A percentile compares a stretch with the other conserved stretches of the same genome.
Evolutionary conservation across 1,284 basidiomycete species (phyloP).

Genomic region (Somion occarium): DNA sequence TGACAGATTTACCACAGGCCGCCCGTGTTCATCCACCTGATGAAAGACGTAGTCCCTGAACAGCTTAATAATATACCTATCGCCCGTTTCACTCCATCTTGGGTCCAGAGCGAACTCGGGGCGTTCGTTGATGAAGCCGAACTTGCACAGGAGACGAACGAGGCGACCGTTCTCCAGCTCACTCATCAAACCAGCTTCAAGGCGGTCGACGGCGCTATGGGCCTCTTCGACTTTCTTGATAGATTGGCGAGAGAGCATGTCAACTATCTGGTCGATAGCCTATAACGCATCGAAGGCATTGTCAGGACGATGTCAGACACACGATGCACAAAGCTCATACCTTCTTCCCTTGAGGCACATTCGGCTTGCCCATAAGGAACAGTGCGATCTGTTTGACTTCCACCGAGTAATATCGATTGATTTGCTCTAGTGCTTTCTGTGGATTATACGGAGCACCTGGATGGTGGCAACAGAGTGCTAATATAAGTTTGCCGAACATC

Average conservation of each 20-base stretch:
- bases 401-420: conserved; percentile 71
- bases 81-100: conserved; percentile 97
- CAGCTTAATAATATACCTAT: conserved; percentile 96
- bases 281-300: no score
- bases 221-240: conserved; percentile 82
- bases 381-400: conserved; percentile 82
- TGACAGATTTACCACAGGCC: conserved; percentile 85
- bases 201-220: conserved; percentile 75
- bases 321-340: no score
- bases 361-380: conserved; percentile 76
- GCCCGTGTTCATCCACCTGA: conserved; percentile 87
- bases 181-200: conserved; percentile 82
- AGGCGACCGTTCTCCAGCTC: conserved; percentile 97
- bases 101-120: conserved; percentile 97
- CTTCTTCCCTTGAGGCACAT: conserved; percentile 49
- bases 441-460: conserved; percentile 52
- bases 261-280: conserved; percentile 77
- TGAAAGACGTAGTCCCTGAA: conserved; percentile 99
- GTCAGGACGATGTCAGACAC: no score
- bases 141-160: conserved; percentile 89
- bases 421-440: conserved; percentile 74
- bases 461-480: conserved; percentile 75
- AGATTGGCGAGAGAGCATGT: conserved; percentile 73
- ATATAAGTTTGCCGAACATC: conserved; percentile 83
- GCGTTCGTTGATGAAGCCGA: conserved; percentile 97